These are phyloP conservation scores for Pleurotus citrinopileatus DNA, from an alignment of 768 basidiomycete species.

Conservation along the genomic window DNA sequence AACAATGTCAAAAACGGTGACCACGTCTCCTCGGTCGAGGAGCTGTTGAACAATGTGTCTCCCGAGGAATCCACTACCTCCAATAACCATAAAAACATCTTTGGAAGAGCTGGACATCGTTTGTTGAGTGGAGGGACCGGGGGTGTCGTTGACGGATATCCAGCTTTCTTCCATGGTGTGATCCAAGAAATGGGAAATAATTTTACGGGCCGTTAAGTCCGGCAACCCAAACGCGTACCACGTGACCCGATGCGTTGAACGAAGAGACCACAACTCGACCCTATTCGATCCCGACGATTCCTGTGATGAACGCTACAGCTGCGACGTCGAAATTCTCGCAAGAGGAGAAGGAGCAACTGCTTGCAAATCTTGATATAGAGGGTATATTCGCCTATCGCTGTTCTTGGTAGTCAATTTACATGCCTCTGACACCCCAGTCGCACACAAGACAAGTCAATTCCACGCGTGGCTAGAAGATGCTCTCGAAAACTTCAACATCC, in stretches of 20 bases:
- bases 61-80: conserved; percentile 91
- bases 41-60: conserved; percentile 88
- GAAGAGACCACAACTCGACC: conserved; percentile 5
- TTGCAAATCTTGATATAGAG: conserved; percentile 80
- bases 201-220: conserved; percentile 8
- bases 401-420: neutral
- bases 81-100: conserved; percentile 88
- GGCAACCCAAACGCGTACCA: conserved; percentile 31
- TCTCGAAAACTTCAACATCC: conserved; percentile 70
- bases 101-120: conserved; percentile 17
- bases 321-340: conserved; percentile 36
- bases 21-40: conserved; percentile 71
- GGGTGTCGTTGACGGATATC: conserved; percentile 5
- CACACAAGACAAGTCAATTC: conserved; percentile 72
- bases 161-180: conserved; percentile 10
- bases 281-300: conserved; percentile 9
- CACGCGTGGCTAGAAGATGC: conserved; percentile 72
- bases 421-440: conserved; percentile 40
- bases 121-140: conserved; percentile 10
- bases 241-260: conserved; percentile 27
- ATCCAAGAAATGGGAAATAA: conserved; percentile 9
- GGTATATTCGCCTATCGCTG: conserved; percentile 35
- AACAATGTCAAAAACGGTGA: conserved; percentile 89
- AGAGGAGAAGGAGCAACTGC: conserved; percentile 74
- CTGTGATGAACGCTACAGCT: conserved; percentile 21